phyloP scores from a whole-genome alignment of 805 yeast species.

The Saturnispora quitensis region DNA sequence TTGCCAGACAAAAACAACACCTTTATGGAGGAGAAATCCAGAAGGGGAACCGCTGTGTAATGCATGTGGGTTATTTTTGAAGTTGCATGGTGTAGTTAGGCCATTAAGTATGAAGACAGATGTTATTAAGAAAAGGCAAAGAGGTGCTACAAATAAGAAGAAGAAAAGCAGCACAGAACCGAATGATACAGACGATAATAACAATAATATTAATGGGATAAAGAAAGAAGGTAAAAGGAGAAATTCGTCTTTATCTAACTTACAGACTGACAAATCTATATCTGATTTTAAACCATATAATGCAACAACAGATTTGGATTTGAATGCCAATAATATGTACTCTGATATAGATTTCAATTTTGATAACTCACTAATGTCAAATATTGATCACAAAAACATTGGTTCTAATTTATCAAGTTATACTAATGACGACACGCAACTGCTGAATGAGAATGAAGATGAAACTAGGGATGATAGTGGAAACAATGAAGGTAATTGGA shows the following conservation, averaged over 20 bases:
- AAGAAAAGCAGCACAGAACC: conserved; percentile 18
- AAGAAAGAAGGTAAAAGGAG: neutral
- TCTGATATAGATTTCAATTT: conserved; percentile 6
- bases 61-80: conserved; percentile 90
- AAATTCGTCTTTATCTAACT: neutral
- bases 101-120: conserved; percentile 69
- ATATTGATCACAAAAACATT: neutral
- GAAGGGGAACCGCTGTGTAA: conserved; percentile 90
- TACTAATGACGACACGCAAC: neutral
- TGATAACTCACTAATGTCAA: neutral
- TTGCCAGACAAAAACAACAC: conserved; percentile 88
- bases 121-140: conserved; percentile 74
- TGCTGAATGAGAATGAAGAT: neutral
- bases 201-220: conserved; percentile 26
- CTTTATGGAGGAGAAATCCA: conserved; percentile 89
- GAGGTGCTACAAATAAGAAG: conserved; percentile 32
- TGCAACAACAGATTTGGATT: neutral
- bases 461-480: neutral
- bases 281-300: neutral
- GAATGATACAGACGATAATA: conserved; percentile 42
- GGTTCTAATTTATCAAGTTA: neutral
- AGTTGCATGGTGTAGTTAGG: conserved; percentile 90
- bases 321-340: conserved; percentile 2
- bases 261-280: neutral
- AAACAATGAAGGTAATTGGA: conserved; percentile 3